Conservation (phyloP, 257 asterid genomes). For the Solanum etuberosum region DNA sequence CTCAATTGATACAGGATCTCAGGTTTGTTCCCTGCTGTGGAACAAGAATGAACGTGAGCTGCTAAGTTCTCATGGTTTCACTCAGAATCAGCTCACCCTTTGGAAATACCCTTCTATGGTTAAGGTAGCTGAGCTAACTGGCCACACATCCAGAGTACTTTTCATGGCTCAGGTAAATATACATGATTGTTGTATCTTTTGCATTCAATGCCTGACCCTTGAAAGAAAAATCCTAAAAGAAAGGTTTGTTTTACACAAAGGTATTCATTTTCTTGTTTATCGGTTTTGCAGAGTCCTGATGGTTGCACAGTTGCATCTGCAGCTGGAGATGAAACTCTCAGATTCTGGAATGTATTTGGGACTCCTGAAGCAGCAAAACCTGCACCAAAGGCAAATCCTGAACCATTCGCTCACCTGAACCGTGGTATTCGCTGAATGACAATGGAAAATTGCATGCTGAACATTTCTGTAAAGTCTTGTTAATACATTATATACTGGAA, state of each 20-base stretch:
- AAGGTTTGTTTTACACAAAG: neutral
- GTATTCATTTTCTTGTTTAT: neutral
- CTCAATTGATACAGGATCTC: constrained; percentile 84
- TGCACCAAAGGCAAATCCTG: constrained; percentile 48
- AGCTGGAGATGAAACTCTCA: constrained; percentile 86
- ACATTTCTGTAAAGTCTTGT: neutral
- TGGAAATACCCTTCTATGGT: constrained; percentile 98
- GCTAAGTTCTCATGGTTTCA: constrained; percentile 85
- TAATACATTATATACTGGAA: neutral
- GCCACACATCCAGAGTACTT: constrained; percentile 90
- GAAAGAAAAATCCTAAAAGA: neutral
- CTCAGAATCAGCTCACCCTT: constrained; percentile 90
- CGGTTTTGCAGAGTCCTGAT: constrained; percentile 61
- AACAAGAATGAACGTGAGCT: constrained; percentile 81
- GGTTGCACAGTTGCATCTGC: constrained; percentile 96
- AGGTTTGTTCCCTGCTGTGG: constrained; percentile 91
- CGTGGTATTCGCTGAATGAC: constrained; percentile 46
- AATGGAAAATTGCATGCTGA: neutral
- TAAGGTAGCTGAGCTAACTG: constrained; percentile 82
- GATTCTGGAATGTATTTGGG: constrained; percentile 92
- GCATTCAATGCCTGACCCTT: neutral
- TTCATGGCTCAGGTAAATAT: constrained; percentile 69
- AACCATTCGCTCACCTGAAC: constrained; percentile 84
- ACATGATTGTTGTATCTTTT: neutral
- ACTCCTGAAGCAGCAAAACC: constrained; percentile 78